These are phyloP conservation scores for Fusarium pseudograminearum DNA, from an alignment of 2,329 filamentous ascomycete genomes.

Conservation along the genomic window DNA sequence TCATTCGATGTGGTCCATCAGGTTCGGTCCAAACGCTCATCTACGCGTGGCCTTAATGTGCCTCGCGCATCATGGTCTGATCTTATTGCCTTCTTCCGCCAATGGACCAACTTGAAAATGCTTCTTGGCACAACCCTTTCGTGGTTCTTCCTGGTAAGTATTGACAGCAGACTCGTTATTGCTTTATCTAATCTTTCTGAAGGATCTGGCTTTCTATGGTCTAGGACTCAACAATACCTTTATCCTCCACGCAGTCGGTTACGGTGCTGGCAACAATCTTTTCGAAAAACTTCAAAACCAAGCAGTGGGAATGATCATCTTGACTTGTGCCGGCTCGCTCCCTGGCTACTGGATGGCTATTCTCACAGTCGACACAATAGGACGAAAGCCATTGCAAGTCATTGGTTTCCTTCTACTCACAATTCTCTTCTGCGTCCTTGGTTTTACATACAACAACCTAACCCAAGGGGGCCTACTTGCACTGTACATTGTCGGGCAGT, in stretches of 20 bases:
- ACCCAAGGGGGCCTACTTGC: conserved; percentile 64
- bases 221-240: conserved; percentile 81
- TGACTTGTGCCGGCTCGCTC: conserved; percentile 81
- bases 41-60: conserved; percentile 67
- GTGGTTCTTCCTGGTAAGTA: conserved; percentile 78
- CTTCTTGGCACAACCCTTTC: conserved; percentile 81
- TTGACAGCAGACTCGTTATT: background rate
- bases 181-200: conserved; percentile 10
- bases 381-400: conserved; percentile 81
- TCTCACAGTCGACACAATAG: conserved; percentile 77
- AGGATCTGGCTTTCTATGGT: conserved; percentile 77
- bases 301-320: conserved; percentile 80
- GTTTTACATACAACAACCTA: conserved; percentile 68
- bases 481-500: conserved; percentile 73
- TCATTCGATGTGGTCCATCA: conserved; percentile 61
- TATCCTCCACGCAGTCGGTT: conserved; percentile 79
- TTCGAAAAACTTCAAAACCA: conserved; percentile 78
- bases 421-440: conserved; percentile 71
- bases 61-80: conserved; percentile 79
- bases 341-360: conserved; percentile 86
- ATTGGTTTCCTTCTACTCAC: conserved; percentile 72
- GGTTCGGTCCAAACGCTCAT: conserved; percentile 65
- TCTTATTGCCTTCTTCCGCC: conserved; percentile 73
- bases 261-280: conserved; percentile 70
- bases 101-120: conserved; percentile 77